Conservation (phyloP, 208 protist species). For the Leishmania amazonensis region DNA sequence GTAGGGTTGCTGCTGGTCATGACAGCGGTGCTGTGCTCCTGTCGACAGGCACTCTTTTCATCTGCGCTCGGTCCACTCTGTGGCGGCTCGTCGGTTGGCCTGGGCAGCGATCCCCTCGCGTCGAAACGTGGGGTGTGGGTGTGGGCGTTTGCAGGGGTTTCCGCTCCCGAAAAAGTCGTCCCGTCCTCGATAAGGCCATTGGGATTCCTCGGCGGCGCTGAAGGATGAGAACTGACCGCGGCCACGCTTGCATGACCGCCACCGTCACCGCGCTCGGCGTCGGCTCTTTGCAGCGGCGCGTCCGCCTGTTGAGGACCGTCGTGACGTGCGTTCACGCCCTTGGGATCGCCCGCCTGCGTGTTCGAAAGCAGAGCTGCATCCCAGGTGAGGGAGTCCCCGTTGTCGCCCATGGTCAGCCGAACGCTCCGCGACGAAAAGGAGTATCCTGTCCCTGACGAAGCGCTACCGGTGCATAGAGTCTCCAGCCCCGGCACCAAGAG, state of each 20-base stretch:
- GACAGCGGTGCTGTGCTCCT: background rate
- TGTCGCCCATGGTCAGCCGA: background rate
- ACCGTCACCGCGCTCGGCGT: background rate
- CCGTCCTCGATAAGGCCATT: constrained; percentile 8
- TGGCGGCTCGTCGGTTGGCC: background rate
- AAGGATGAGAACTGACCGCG: background rate
- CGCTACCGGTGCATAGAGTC: background rate
- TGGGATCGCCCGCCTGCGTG: background rate
- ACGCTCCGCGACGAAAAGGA: constrained; percentile 5
- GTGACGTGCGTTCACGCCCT: background rate
- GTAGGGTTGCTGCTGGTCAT: background rate
- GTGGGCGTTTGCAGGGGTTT: background rate
- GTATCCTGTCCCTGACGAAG: constrained; percentile 9
- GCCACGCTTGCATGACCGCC: background rate
- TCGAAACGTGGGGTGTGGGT: constrained; percentile 11
- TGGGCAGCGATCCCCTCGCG: constrained; percentile 21
- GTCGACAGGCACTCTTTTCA: background rate
- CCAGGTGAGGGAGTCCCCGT: background rate
- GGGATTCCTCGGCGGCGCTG: background rate
- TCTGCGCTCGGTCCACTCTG: background rate
- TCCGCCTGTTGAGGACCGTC: background rate
- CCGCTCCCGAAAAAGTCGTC: background rate
- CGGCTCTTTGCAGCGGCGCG: background rate
- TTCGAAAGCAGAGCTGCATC: background rate
- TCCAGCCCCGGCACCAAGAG: background rate